Evolutionary conservation across 176 grass and related monocot species (phyloP), one percentile per base, ranked within the genome.

Genomic region (Melocanna baccifera): DNA sequence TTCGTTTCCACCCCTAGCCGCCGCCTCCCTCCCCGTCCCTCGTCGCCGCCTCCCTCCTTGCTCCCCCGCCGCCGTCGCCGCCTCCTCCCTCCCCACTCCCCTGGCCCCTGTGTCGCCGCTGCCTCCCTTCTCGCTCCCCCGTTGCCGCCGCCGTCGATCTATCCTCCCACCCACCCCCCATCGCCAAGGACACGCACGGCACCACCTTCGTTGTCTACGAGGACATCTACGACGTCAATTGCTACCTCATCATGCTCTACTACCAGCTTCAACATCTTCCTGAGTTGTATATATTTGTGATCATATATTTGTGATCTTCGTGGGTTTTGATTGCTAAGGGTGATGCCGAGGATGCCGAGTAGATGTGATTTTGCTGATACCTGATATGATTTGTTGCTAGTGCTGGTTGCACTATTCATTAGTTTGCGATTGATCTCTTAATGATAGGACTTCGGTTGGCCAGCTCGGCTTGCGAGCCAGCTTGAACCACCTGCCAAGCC

Each of bases 151-250:
- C n/a, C n/a, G n/a, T n/a, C n/a, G n/a, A n/a, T n/a, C n/a, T n/a
- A n/a, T n/a, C n/a, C n/a, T n/a, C n/a, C n/a, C n/a, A n/a, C n/a
- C n/a, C n/a, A n/a, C n/a, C n/a, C n/a, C n/a, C n/a, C n/a, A n/a
- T n/a, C 57, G 92, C 69, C 90, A 96, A 95, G 88, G 96, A 99
- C 75, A 96, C 96, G 43, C 86, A 93, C 10, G 96, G 96, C 58
- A 99, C 96, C 4, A 93, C 96, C 30, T 99, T 94, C 91, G 93
- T 99, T 43, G 93, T 99, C 81, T 99, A 99, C 86, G 96, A 99
- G 93, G 96, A 99, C 67, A 99, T 99, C 83, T 99, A 99, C 87
- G 96, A 99, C 63, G 96, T 93, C 74, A 99, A 99, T 73, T 87
- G 96, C 69, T 99, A 99, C 87, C 91, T 99, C 75, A 99, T 99